Evolutionary conservation across 2,329 filamentous ascomycete species (phyloP).

Genomic region (Colletotrichum sp.): DNA sequence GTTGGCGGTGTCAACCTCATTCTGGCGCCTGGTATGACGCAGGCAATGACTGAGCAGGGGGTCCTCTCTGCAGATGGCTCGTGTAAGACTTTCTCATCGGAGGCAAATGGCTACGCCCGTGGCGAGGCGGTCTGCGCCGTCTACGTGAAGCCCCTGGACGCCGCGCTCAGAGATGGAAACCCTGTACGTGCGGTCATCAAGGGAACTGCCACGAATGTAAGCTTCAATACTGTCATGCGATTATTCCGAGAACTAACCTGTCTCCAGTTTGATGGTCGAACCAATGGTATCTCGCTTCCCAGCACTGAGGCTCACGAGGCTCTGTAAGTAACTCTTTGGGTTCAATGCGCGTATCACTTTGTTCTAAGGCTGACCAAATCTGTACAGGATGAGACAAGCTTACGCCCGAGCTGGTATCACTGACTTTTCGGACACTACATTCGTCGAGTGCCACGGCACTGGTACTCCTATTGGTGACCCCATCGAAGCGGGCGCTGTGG

Average conservation of each 20-base stretch:
- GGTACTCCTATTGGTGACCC: conserved; percentile 54
- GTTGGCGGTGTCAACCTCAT: conserved; percentile 31
- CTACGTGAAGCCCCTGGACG: conserved; percentile 43
- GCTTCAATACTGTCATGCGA: neutral
- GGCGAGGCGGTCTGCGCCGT: conserved; percentile 46
- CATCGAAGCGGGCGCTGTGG: conserved; percentile 37
- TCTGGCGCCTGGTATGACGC: conserved; percentile 27
- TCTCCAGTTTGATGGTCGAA: conserved; percentile 34
- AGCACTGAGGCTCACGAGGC: conserved; percentile 37
- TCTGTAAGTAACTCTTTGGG: conserved; percentile 24
- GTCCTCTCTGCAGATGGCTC: conserved; percentile 19
- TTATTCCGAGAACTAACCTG: neutral
- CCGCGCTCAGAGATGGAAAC: conserved; percentile 45
- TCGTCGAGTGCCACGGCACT: conserved; percentile 24
- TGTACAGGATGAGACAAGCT: neutral
- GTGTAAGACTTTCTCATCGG: conserved; percentile 33
- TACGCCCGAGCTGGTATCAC: neutral
- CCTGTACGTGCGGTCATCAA: conserved; percentile 34
- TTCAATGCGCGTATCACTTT: neutral
- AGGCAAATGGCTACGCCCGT: conserved; percentile 46
- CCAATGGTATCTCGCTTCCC: conserved; percentile 42
- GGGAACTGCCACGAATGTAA: conserved; percentile 27
- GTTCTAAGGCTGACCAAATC: neutral
- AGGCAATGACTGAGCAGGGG: conserved; percentile 1
- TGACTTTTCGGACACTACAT: neutral